Percentiles rank a stretch among this genome's conserved stretches.
phyloP scores from a whole-genome alignment of 805 yeast genomes.

The Cyberlindnera sargentensis region DNA sequence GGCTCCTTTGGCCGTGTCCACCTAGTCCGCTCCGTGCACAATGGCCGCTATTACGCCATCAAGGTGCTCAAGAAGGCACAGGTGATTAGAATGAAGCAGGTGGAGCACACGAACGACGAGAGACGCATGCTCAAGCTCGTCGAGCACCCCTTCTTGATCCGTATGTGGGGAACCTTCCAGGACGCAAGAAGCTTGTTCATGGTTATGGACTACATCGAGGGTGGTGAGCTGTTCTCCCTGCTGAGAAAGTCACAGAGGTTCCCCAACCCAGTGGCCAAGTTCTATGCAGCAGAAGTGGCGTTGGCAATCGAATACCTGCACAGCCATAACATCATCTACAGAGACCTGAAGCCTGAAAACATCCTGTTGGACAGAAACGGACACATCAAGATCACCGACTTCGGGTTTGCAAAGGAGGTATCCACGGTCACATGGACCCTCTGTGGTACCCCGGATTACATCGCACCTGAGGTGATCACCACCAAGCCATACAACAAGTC shows the following conservation, averaged over 20 bases:
- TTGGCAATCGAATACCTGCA: constrained; percentile 86
- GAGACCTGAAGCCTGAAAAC: constrained; percentile 92
- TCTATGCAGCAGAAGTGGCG: constrained; percentile 87
- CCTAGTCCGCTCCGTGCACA: constrained; percentile 79
- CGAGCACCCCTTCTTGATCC: constrained; percentile 82
- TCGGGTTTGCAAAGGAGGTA: constrained; percentile 93
- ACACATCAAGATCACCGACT: constrained; percentile 86
- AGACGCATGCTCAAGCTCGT: constrained; percentile 80
- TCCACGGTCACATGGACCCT: constrained; percentile 87
- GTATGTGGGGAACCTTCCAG: constrained; percentile 98
- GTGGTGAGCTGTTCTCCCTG: constrained; percentile 86
- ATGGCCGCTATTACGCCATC: constrained; percentile 89
- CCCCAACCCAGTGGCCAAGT: constrained; percentile 94
- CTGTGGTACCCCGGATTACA: constrained; percentile 94
- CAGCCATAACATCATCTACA: constrained; percentile 75
- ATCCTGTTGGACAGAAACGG: constrained; percentile 83
- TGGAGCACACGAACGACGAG: constrained; percentile 94
- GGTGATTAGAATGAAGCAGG: constrained; percentile 88
- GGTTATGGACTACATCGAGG: constrained; percentile 97
- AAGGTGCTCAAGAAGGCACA: constrained; percentile 82
- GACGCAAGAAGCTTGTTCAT: constrained; percentile 78
- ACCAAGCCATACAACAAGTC: constrained; percentile 92
- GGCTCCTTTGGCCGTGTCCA: constrained; percentile 96
- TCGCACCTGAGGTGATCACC: constrained; percentile 93
- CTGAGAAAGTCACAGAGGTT: constrained; percentile 84